Conservation (phyloP, 805 yeast species). For the Brettanomyces bruxellensis region DNA sequence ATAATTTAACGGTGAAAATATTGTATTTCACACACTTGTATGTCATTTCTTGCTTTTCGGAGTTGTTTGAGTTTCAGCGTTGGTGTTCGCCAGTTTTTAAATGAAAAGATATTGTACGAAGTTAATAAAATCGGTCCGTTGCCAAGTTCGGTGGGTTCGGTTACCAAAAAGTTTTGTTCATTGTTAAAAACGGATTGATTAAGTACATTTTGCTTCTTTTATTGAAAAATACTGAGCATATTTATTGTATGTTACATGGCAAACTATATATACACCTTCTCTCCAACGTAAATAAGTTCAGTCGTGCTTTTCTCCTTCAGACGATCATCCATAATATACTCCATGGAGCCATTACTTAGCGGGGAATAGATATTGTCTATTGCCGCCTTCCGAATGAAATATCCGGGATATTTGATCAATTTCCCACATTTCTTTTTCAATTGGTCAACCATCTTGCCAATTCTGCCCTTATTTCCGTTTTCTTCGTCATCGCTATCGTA, state of each 20-base stretch:
- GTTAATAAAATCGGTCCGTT: too few species aligned
- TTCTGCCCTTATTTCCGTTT: background rate
- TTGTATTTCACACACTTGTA: too few species aligned
- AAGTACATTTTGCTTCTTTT: too few species aligned
- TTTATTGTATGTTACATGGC: background rate
- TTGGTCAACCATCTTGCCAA: background rate
- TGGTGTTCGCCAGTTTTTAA: too few species aligned
- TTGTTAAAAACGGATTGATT: too few species aligned
- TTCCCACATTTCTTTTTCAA: background rate
- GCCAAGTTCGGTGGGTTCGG: too few species aligned
- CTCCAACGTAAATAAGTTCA: conserved; percentile 1
- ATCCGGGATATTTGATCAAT: background rate
- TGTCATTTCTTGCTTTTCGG: too few species aligned
- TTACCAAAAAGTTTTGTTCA: too few species aligned
- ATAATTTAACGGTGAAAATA: too few species aligned
- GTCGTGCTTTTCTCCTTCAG: background rate
- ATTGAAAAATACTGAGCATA: too few species aligned
- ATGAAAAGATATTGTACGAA: too few species aligned
- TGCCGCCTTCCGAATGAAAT: background rate
- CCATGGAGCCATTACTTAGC: conserved; percentile 1
- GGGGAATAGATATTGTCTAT: conserved; percentile 2
- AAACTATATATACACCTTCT: background rate
- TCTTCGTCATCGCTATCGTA: background rate
- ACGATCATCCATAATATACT: background rate
- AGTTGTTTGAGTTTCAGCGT: too few species aligned